Evolutionary conservation across 1,284 basidiomycete species (phyloP).

Genomic region (Kwoniella shivajii): DNA sequence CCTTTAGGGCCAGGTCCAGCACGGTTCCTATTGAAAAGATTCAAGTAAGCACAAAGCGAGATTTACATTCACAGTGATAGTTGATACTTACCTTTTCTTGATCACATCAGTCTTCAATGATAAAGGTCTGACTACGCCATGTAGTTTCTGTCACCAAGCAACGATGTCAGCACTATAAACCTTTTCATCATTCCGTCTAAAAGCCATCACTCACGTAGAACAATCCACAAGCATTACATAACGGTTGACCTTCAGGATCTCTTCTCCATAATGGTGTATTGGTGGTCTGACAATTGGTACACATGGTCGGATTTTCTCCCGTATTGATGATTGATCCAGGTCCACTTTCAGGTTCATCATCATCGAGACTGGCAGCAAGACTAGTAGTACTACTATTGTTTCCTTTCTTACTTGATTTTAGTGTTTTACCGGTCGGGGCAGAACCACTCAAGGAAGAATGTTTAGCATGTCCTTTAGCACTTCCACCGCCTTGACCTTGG

Average conservation of each 20-base stretch:
- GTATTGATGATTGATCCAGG: constrained; percentile 34
- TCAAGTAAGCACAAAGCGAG: not conserved
- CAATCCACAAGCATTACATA: constrained; percentile 86
- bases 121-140: constrained; percentile 89
- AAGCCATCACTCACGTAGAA: constrained; percentile 74
- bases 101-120: constrained; percentile 96
- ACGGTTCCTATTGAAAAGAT: constrained; percentile 15
- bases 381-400: too few species aligned
- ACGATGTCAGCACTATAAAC: constrained; percentile 9
- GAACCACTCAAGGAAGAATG: constrained; percentile 14
- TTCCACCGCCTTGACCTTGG: not conserved
- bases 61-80: not conserved
- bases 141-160: constrained; percentile 71
- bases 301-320: constrained; percentile 74
- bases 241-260: constrained; percentile 90
- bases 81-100: constrained; percentile 78
- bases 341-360: constrained; percentile 9
- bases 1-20: constrained; percentile 29
- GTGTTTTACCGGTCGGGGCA: not conserved
- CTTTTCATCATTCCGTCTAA: constrained; percentile 21
- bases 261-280: constrained; percentile 94
- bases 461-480: constrained; percentile 15
- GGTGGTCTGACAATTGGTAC: constrained; percentile 92
- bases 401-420: constrained; percentile 12
- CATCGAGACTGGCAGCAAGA: not conserved